These are phyloP conservation scores for Gnomoniopsis smithogilvyi DNA, from an alignment of 2,329 filamentous ascomycete genomes.

Conservation along the genomic window DNA sequence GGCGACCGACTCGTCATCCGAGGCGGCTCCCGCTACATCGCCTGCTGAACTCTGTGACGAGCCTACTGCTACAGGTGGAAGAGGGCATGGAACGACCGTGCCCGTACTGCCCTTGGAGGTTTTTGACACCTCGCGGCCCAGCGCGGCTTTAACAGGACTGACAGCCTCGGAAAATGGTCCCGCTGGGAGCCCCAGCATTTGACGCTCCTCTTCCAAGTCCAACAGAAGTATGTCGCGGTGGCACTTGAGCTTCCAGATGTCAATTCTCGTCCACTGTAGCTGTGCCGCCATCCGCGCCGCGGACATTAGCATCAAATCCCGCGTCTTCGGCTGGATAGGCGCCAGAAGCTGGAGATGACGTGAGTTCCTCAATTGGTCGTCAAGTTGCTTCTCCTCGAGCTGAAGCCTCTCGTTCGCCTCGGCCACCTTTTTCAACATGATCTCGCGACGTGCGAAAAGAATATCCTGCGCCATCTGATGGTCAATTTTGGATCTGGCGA, in stretches of 20 bases:
- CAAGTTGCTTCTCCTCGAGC: conserved; percentile 71
- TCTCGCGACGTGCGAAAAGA: conserved; percentile 72
- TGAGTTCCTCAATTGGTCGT: conserved; percentile 81
- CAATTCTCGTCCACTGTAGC: conserved; percentile 89
- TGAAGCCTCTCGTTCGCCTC: conserved; percentile 80
- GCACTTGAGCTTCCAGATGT: conserved; percentile 89
- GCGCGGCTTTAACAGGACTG: conserved; percentile 16
- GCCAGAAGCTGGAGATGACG: conserved; percentile 85
- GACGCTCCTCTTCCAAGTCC: conserved; percentile 78
- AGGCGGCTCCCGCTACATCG: conserved; percentile 24
- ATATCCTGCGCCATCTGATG: conserved; percentile 84
- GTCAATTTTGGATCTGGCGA: conserved; percentile 71
- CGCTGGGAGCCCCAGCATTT: conserved; percentile 33
- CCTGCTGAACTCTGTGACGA: conserved; percentile 31
- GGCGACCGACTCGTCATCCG: conserved; percentile 34
- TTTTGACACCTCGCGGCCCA: conserved; percentile 31
- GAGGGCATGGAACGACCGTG: conserved; percentile 31
- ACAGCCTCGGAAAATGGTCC: conserved; percentile 20
- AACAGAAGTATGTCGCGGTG: conserved; percentile 83
- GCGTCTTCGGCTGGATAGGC: conserved; percentile 84
- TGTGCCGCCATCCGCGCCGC: conserved; percentile 83
- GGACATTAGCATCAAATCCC: conserved; percentile 80
- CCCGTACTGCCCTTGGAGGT: conserved; percentile 32
- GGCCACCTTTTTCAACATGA: conserved; percentile 79
- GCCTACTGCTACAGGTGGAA: conserved; percentile 29